Percentiles rank a stretch among this genome's conserved stretches.
Evolutionary conservation across 2,329 filamentous ascomycete species (phyloP).

Genomic region (Cercospora sp.): DNA sequence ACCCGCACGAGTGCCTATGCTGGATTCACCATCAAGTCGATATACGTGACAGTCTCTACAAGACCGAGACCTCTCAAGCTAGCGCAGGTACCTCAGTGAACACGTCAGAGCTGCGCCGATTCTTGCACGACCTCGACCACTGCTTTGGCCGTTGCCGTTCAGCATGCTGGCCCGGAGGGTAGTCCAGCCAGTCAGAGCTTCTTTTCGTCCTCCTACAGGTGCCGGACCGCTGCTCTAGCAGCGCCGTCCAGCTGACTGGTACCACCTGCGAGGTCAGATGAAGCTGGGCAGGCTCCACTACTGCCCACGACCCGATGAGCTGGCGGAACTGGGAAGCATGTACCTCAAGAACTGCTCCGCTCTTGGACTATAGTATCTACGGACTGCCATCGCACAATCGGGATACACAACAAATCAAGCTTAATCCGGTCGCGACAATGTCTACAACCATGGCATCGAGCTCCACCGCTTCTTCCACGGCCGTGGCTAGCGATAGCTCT

Average conservation of each 20-base stretch:
- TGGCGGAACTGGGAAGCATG: neutral
- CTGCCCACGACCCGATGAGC: neutral
- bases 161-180: conserved; percentile 7
- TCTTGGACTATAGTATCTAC: neutral
- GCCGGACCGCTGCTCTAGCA: conserved; percentile 16
- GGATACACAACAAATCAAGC: neutral
- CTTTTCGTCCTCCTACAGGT: conserved; percentile 3
- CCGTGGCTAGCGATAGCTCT: conserved; percentile 23
- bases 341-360: neutral
- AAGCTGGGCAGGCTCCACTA: conserved; percentile 9
- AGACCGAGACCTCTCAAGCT: conserved; percentile 9
- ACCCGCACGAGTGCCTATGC: neutral
- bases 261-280: conserved; percentile 21
- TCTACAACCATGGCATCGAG: conserved; percentile 18
- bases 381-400: neutral
- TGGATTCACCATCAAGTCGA: neutral
- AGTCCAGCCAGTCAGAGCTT: conserved; percentile 21
- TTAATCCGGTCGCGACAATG: neutral
- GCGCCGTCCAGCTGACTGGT: conserved; percentile 9
- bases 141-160: conserved; percentile 7
- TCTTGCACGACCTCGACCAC: conserved; percentile 5
- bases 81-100: conserved; percentile 26
- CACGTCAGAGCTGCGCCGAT: conserved; percentile 24
- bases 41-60: neutral
- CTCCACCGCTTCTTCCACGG: conserved; percentile 22